phyloP scores from a whole-genome alignment of 108 stramenopile species.

The Hondaea fermentalgiana region DNA sequence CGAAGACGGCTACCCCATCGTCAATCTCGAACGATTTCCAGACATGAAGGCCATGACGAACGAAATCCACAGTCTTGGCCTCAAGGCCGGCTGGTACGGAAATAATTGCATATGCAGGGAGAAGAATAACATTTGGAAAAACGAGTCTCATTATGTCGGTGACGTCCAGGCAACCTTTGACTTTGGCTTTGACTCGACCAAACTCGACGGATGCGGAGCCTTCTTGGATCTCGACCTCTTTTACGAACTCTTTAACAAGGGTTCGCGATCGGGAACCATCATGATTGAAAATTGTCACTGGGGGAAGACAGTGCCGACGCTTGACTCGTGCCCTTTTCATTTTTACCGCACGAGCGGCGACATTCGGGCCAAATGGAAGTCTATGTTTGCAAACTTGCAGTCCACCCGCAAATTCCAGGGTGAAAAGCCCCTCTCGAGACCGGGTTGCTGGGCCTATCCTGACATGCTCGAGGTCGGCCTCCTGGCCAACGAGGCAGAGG shows the following conservation, averaged over 20 bases:
- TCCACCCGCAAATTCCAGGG: slow-evolving; percentile 6
- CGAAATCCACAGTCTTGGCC: slow-evolving; percentile 33
- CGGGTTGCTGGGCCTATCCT: slow-evolving; percentile 49
- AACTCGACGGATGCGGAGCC: slow-evolving; percentile 42
- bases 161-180: slow-evolving; percentile 39
- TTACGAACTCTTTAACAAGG: slow-evolving; percentile 19
- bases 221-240: slow-evolving; percentile 20
- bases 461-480: slow-evolving; percentile 49
- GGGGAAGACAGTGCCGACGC: slow-evolving; percentile 15
- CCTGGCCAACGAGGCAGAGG: slow-evolving; percentile 21
- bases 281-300: slow-evolving; percentile 46
- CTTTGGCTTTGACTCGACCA: slow-evolving; percentile 36
- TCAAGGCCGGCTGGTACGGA: slow-evolving; percentile 49
- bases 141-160: slow-evolving; percentile 14
- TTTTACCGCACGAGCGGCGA: slow-evolving; percentile 37
- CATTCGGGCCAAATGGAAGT: slow-evolving; percentile 26
- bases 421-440: slow-evolving; percentile 27
- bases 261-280: background rate
- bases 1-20: slow-evolving; percentile 32
- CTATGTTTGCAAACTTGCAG: slow-evolving; percentile 33
- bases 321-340: slow-evolving; percentile 32
- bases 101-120: slow-evolving; percentile 49
- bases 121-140: background rate
- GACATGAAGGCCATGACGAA: slow-evolving; percentile 36
- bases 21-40: slow-evolving; percentile 34